Conservation (phyloP, 1,139 yeast species). For the Entelexis paramagnoliae region DNA sequence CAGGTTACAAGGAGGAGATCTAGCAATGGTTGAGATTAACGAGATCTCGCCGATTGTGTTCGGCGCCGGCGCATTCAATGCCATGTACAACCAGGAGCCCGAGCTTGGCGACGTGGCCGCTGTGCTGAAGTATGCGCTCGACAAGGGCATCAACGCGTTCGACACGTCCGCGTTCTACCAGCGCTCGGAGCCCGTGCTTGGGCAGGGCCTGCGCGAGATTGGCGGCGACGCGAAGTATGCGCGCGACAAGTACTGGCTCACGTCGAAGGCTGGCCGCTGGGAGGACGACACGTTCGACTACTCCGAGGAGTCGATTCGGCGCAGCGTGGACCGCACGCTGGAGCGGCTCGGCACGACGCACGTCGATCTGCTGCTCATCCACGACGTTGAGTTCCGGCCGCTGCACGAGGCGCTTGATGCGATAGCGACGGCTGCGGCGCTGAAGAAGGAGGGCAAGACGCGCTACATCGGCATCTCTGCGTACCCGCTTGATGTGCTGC, state of each 20-base stretch:
- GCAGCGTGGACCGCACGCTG: constrained; percentile 57
- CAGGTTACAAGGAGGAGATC: no score
- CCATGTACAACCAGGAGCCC: constrained; percentile 65
- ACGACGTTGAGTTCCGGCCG: constrained; percentile 76
- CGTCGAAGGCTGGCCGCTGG: constrained; percentile 82
- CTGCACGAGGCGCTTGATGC: constrained; percentile 51
- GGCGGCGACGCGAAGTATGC: constrained; percentile 30
- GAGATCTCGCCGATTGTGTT: constrained; percentile 37
- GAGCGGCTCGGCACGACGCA: constrained; percentile 54
- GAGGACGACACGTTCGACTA: constrained; percentile 64
- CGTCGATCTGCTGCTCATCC: constrained; percentile 72
- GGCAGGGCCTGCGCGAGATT: constrained; percentile 47
- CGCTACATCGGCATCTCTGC: constrained; percentile 72
- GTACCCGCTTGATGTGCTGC: constrained; percentile 63
- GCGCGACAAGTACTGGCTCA: constrained; percentile 57
- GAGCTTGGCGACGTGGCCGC: constrained; percentile 43
- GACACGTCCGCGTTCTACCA: constrained; percentile 95
- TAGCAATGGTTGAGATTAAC: neutral
- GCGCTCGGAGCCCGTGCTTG: constrained; percentile 67
- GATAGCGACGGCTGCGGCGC: constrained; percentile 43
- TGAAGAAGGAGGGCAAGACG: constrained; percentile 58
- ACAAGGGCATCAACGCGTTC: constrained; percentile 59
- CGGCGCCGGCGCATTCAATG: constrained; percentile 82
- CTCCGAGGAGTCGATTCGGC: constrained; percentile 46
- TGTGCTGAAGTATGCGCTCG: constrained; percentile 51